These are phyloP conservation scores for Pythium biforme DNA, from an alignment of 352 stramenopile genomes.

Conservation along the genomic window DNA sequence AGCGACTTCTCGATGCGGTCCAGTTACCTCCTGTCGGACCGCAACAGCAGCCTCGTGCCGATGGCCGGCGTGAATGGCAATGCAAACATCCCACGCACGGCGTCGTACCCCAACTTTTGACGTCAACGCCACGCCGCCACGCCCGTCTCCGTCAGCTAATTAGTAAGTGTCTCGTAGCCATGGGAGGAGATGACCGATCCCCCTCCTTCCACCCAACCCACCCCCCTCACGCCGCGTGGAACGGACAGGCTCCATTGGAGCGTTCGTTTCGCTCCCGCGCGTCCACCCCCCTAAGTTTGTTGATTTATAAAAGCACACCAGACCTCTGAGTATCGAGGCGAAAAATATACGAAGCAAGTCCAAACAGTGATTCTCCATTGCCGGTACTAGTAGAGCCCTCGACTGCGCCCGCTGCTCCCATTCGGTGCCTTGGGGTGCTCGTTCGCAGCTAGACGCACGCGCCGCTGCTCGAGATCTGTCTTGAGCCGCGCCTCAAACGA, in stretches of 20 bases:
- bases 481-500: constrained; percentile 49
- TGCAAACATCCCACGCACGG: constrained; percentile 8
- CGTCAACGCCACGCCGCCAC: too few relatives aligned
- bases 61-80: too few relatives aligned
- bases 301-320: constrained; percentile 17
- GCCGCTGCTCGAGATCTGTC: constrained; percentile 46
- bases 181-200: neutral
- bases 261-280: too few relatives aligned
- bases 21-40: constrained; percentile 15
- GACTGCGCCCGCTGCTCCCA: neutral
- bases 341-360: neutral
- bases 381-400: constrained; percentile 14
- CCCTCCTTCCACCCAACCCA: neutral
- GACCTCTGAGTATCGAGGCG: neutral
- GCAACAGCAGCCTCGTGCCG: constrained; percentile 6
- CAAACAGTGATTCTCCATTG: too few relatives aligned
- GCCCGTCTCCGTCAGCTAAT: neutral
- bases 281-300: constrained; percentile 8
- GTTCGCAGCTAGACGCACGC: constrained; percentile 14
- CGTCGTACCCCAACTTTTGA: constrained; percentile 15
- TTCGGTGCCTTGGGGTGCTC: neutral
- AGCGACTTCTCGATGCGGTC: constrained; percentile 24
- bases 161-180: constrained; percentile 2
- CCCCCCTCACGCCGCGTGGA: too few relatives aligned
- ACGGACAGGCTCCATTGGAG: too few relatives aligned